Evolutionary conservation across 2,329 filamentous ascomycete species (phyloP), one percentile per base, ranked within the genome.

Genomic region (Epichloe typhina): DNA sequence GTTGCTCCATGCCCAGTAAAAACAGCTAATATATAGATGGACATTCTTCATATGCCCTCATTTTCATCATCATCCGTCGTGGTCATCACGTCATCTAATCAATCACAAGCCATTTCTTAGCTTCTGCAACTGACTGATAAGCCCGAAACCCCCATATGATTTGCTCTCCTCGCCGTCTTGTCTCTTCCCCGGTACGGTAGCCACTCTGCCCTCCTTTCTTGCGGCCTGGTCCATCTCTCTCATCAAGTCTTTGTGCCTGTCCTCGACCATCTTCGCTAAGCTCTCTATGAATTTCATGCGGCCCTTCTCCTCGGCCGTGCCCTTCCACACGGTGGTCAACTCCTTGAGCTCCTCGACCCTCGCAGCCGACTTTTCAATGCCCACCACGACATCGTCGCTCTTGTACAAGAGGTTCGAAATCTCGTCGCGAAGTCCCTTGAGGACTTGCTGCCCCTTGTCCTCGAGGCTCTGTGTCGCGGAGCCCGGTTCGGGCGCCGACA

Each of bases 301-400:
- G 5, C 88, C 88, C 68, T 87, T 94, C 65, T 97, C 93, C 69
- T 98, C 93, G 0, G 87, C 85, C 2, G 93, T 96, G n/a, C 89
- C 89, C 64, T 86, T 91, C 90, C 93, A 98, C 21, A 98, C 82
- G n/a, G 70, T 70, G 4, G 82, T 80, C 55, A 97, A 69, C 55
- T 82, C 77, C 61, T 88, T 83, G 51, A 97, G 73, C 62, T 86
- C 81, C 61, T 88, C 83, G 13, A 97, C 82, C 43, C 87, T 74
- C 50, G 76, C 75, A 12, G 79, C 79, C 0, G 93, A 93, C 52
- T 82, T 82, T 56, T 87, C 83, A 8, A 93, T 73, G 15, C 86
- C 87, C 43, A 75, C 74, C 12, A 83, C 72, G 0, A 80, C 76
- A 43, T 84, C 81, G 1, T 73, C 68, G 6, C 74, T 58, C 42